Evolutionary conservation across 768 basidiomycete genomes (phyloP), one percentile per base, ranked within the genome.

Genomic region (Podaxis sp.): DNA sequence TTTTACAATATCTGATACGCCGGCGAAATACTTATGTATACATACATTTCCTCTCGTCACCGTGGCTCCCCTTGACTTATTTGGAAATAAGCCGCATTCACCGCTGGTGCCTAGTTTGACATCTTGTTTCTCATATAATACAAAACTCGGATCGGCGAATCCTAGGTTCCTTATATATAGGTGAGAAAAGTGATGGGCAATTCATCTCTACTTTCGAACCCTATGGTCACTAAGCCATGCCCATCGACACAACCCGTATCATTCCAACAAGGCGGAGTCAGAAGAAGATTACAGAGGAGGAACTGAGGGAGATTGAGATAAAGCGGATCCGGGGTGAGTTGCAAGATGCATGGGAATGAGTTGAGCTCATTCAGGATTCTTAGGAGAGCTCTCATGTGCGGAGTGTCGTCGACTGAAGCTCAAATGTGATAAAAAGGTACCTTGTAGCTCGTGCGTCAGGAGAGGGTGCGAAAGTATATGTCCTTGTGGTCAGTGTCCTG

Each of bases 401-500:
- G 82, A 83, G 75, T 84, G 82, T 67, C 72, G 82, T 55, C 72
- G 81, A 38, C 66, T 84, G 55, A 84, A 84, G 71, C 72, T 84
- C 37, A 77, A 78, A 51, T 84, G 83, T 66, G 81, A 84, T 64
- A 84, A 83, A 66, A 79, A 78, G 58, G 75, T 84, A 7, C 82
- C 83, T 2, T 84, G 82, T 66, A 71, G 78, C 3, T 83, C 83
- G 1, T 83, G 82, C 67, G 77, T 77, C 44, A 77, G 86, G 48
- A 76, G 86, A 69, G 85, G 85, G 11, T 87, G 86, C 71, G 82
- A 85, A 62, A 84, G 83, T 64, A 88, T 88, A 53, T 88, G 85
- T 71, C 84, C 84, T n/a, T 80, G 81, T 65, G 85, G 83, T 82
- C 68, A 40, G 74, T 70, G 33, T 38, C 26, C 8, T 12, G 33